Conservation (phyloP, 2,329 filamentous ascomycete species). For the Aplosporella prunicola region DNA sequence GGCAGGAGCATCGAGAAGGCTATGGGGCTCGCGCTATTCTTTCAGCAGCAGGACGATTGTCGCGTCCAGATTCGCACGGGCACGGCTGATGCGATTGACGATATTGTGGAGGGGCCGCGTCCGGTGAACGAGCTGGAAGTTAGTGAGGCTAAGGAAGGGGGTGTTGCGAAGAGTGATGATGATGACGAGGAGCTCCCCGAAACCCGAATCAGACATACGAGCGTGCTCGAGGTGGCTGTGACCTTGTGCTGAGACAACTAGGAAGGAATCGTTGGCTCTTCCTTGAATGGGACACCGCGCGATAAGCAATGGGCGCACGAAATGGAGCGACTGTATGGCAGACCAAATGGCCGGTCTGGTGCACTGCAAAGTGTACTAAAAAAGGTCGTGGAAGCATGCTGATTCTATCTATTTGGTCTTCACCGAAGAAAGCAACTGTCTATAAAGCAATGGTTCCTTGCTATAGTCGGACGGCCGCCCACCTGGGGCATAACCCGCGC, state of each 20-base stretch:
- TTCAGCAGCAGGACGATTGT: slow-evolving; percentile 52
- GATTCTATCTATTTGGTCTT: too few species aligned
- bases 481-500: too few species aligned
- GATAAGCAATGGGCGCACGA: too few species aligned
- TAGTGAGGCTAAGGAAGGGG: slow-evolving; percentile 8
- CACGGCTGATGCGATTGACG: slow-evolving; percentile 58
- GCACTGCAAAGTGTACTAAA: too few species aligned
- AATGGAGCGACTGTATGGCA: too few species aligned
- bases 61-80: slow-evolving; percentile 51
- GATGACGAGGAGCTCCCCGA: slow-evolving; percentile 27
- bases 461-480: too few species aligned
- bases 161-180: slow-evolving; percentile 11
- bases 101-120: slow-evolving; percentile 39
- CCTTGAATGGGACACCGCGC: too few species aligned
- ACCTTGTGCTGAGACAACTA: slow-evolving; percentile 14
- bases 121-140: slow-evolving; percentile 5
- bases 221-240: slow-evolving; percentile 25
- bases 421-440: too few species aligned
- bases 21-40: slow-evolving; percentile 54
- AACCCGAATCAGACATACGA: slow-evolving; percentile 27
- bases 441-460: too few species aligned
- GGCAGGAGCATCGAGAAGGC: slow-evolving; percentile 58
- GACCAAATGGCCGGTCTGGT: too few species aligned
- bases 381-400: too few species aligned
- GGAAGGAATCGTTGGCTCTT: too few species aligned